These are phyloP conservation scores for Lepidium didymum DNA, from an alignment of 345 rosid genomes.

Conservation along the genomic window DNA sequence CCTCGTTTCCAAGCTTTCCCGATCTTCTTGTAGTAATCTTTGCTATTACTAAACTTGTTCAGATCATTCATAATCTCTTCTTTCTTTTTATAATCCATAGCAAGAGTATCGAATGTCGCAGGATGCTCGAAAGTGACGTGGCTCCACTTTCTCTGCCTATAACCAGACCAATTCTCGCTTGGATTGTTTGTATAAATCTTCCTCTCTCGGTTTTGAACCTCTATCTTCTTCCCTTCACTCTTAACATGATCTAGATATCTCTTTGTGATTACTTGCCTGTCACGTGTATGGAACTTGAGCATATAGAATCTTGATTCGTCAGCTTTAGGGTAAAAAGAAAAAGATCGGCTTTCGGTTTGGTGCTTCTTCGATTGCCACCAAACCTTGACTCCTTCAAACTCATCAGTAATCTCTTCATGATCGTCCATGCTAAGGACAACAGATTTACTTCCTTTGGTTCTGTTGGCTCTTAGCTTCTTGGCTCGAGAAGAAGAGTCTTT, in stretches of 20 bases:
- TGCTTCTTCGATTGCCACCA: slow-evolving; percentile 32
- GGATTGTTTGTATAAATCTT: slow-evolving; percentile 43
- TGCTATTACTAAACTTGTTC: slow-evolving; percentile 35
- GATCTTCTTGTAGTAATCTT: slow-evolving; percentile 49
- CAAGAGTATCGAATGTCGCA: slow-evolving; percentile 48
- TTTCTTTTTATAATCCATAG: slow-evolving; percentile 51
- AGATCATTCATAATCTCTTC: slow-evolving; percentile 50
- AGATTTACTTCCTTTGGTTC: slow-evolving; percentile 27
- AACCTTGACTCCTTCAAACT: slow-evolving; percentile 33
- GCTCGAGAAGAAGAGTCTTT: slow-evolving; percentile 30
- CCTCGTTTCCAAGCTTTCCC: slow-evolving; percentile 79
- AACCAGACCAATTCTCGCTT: slow-evolving; percentile 19
- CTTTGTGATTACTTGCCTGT: slow-evolving; percentile 26
- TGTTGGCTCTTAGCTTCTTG: slow-evolving; percentile 40
- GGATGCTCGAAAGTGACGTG: slow-evolving; percentile 47
- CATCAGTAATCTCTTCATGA: slow-evolving; percentile 37
- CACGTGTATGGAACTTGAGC: slow-evolving; percentile 39
- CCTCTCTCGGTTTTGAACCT: slow-evolving; percentile 28
- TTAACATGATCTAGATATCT: slow-evolving; percentile 32
- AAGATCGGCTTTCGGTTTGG: not conserved
- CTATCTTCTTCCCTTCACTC: slow-evolving; percentile 34
- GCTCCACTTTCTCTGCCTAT: slow-evolving; percentile 25
- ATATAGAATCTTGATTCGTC: slow-evolving; percentile 32
- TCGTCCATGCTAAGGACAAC: slow-evolving; percentile 37
- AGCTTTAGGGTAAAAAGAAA: slow-evolving; percentile 23